phyloP scores from a whole-genome alignment of 345 rosid species.

The Jatropha curcas region DNA sequence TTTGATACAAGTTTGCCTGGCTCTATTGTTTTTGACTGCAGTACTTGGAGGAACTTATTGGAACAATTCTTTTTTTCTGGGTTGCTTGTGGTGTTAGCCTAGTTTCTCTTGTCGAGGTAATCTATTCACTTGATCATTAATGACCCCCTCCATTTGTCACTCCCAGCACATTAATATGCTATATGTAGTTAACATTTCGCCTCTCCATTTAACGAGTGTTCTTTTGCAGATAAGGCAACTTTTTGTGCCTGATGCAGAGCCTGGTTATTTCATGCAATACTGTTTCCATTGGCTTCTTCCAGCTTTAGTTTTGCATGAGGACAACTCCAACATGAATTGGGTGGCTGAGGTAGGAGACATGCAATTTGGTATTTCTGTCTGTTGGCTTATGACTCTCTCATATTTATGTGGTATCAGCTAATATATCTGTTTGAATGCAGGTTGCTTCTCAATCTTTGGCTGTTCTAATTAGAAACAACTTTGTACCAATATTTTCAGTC shows the following conservation, averaged over 20 bases:
- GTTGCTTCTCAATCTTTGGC: conserved; percentile 61
- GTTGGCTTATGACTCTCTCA: not conserved
- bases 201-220: not conserved
- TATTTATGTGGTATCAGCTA: conserved; percentile 1
- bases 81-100: conserved; percentile 83
- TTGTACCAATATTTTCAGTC: conserved; percentile 84
- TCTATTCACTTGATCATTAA: conserved; percentile 8
- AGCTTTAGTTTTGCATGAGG: conserved; percentile 63
- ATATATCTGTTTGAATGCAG: conserved; percentile 46
- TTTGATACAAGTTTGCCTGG: conserved; percentile 17
- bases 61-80: conserved; percentile 84
- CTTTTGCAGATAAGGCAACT: conserved; percentile 64
- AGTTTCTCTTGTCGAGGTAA: conserved; percentile 88
- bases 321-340: conserved; percentile 64
- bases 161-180: not conserved
- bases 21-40: conserved; percentile 32
- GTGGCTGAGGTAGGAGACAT: conserved; percentile 63
- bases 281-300: conserved; percentile 93
- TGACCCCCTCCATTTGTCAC: conserved; percentile 3
- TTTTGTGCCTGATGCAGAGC: conserved; percentile 64
- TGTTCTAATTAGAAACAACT: conserved; percentile 59
- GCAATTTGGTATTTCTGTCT: not conserved
- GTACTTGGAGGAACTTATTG: conserved; percentile 88
- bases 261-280: conserved; percentile 69
- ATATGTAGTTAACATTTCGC: not conserved